These are phyloP conservation scores for Nemania abortiva DNA, from an alignment of 2,329 filamentous ascomycete genomes.

Conservation along the genomic window DNA sequence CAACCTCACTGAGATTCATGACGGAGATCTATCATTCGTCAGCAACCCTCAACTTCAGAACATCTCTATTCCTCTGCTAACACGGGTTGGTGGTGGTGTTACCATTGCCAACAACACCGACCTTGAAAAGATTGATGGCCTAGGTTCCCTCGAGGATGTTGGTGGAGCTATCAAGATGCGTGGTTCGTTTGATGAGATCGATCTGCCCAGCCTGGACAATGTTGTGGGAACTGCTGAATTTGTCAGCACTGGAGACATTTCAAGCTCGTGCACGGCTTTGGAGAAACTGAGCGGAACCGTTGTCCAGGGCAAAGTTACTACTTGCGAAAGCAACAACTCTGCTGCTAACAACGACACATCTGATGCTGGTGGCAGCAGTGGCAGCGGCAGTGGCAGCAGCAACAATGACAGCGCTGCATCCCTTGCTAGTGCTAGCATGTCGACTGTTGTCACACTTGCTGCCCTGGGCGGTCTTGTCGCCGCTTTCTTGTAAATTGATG, in stretches of 20 bases:
- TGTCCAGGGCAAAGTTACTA: conserved; percentile 61
- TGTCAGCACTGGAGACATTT: conserved; percentile 73
- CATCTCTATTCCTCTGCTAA: conserved; percentile 78
- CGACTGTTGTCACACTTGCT: conserved; percentile 56
- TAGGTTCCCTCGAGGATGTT: conserved; percentile 76
- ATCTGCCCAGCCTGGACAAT: conserved; percentile 73
- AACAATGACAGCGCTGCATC: conserved; percentile 57
- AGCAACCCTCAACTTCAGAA: conserved; percentile 75
- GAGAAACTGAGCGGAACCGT: conserved; percentile 59
- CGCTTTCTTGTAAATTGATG: conserved; percentile 63
- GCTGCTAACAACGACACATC: conserved; percentile 64
- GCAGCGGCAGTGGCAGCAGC: conserved; percentile 44
- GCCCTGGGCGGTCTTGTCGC: conserved; percentile 38
- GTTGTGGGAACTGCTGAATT: conserved; percentile 80
- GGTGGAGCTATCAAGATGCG: conserved; percentile 86
- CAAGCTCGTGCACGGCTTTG: conserved; percentile 66
- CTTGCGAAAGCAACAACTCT: conserved; percentile 64
- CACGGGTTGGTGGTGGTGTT: conserved; percentile 80
- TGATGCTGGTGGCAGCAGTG: conserved; percentile 38
- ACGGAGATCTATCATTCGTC: conserved; percentile 71
- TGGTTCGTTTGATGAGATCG: conserved; percentile 82
- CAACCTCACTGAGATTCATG: conserved; percentile 76
- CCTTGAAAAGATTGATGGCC: conserved; percentile 73
- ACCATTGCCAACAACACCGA: conserved; percentile 89
- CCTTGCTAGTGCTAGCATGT: conserved; percentile 61